Evolutionary conservation across 805 yeast genomes (phyloP), one percentile per base, ranked within the genome.

Genomic region (Teunomyces pallodes): DNA sequence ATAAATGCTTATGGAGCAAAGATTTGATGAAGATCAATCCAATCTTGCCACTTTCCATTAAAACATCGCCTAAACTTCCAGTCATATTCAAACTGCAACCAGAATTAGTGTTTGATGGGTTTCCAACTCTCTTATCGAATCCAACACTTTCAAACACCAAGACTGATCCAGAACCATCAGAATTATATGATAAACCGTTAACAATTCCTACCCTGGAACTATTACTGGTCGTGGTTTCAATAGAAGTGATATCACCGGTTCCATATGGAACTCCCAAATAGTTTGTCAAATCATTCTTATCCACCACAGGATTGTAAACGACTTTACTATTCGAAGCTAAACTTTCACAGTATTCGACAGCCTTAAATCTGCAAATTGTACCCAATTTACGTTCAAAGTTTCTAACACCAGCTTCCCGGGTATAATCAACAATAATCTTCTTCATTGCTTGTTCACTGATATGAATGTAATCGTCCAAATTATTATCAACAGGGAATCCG

Each of bases 331-430:
- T 43, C 7, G 56, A 55, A 2, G 49, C 58, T 40, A 65, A 53
- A 3, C 54, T 51, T 33, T 66, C 67, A 29, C 83, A 69, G 57
- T 70, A 80, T 59, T 86, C 90, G 40, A 88, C 90, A 0, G 96
- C 95, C 59, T 87, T 87, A 51, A 81, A 84, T 45, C 97, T 77
- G 58, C 96, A 90, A 27, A 90, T 74, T 0, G 88, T 75, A 0
- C 90, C 90, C 46, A 90, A 72, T 48, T 77, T 75, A 39, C 96
- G 75, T 58, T 90, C 96, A 51, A 90, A 72, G 50, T 80, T 82
- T 56, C 97, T 77, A 14, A 90, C 95, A 3, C 97, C 97, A 0
- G 96, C 81, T 64, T 90, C 97, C 46, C 91, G 73, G 0, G 96
- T 86, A 61, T 89, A 90, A 52, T 77, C 79, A 2, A 81, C 70